These are phyloP conservation scores for Lactarius akahatsu DNA, from an alignment of 768 basidiomycete genomes.

Conservation along the genomic window DNA sequence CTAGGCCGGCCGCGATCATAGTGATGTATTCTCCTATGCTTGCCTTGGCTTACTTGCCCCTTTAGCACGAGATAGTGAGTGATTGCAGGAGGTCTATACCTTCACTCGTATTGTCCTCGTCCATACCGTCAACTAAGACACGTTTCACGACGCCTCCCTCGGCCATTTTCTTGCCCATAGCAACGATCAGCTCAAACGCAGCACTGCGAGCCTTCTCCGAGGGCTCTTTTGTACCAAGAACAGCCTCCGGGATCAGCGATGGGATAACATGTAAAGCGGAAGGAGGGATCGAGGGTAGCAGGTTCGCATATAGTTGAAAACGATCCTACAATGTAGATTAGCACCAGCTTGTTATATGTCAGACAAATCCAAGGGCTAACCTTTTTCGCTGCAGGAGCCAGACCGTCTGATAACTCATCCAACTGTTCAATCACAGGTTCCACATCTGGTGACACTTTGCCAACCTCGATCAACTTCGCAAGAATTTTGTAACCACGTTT, in stretches of 20 bases:
- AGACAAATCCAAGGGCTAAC: constrained; percentile 39
- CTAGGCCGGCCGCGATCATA: constrained; percentile 94
- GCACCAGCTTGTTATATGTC: not conserved
- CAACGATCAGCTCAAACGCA: constrained; percentile 86
- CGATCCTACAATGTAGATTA: constrained; percentile 59
- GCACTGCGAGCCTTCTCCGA: constrained; percentile 88
- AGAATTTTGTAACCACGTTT: constrained; percentile 94
- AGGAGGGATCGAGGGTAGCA: constrained; percentile 68
- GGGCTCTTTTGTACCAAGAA: constrained; percentile 94
- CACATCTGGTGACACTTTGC: constrained; percentile 48
- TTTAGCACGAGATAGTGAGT: constrained; percentile 8
- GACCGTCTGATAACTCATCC: constrained; percentile 59
- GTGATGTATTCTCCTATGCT: constrained; percentile 91
- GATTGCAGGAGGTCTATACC: constrained; percentile 26
- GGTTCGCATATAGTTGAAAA: constrained; percentile 64
- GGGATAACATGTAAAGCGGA: constrained; percentile 81
- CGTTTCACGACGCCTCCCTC: constrained; percentile 81
- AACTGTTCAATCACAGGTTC: constrained; percentile 64
- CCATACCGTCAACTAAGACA: constrained; percentile 78
- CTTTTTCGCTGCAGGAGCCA: constrained; percentile 85
- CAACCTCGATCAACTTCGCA: constrained; percentile 65
- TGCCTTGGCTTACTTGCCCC: constrained; percentile 50
- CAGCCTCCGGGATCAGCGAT: constrained; percentile 87
- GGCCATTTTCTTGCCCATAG: constrained; percentile 92
- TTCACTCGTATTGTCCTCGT: constrained; percentile 59